These are phyloP conservation scores for Podaxis pistillaris DNA, from an alignment of 768 basidiomycete genomes.

Conservation along the genomic window DNA sequence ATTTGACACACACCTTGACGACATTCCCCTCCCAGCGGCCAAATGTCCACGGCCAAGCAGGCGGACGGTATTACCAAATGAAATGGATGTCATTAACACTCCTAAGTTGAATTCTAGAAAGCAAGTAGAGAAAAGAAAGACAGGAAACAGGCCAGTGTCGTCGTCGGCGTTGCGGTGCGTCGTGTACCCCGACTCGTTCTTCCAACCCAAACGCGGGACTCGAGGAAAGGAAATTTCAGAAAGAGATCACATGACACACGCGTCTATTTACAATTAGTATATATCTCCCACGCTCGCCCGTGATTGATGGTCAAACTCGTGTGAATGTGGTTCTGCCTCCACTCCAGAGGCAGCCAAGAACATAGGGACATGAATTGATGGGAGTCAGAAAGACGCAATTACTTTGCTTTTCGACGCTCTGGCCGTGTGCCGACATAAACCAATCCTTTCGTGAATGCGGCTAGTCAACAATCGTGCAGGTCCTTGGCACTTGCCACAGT, in stretches of 20 bases:
- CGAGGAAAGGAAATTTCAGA: constrained; percentile 1
- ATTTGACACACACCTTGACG: neutral
- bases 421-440: neutral
- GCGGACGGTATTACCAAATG: neutral
- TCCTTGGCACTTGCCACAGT: neutral
- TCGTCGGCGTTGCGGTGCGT: neutral
- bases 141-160: neutral
- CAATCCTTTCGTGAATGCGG: neutral
- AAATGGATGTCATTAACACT: constrained; percentile 3
- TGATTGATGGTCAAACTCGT: neutral
- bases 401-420: neutral
- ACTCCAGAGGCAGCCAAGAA: neutral
- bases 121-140: neutral
- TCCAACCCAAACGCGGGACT: neutral
- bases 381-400: neutral
- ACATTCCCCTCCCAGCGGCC: neutral
- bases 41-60: constrained; percentile 2
- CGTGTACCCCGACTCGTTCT: neutral
- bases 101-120: neutral
- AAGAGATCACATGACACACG: neutral
- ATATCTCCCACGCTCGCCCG: neutral
- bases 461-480: neutral
- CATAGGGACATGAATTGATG: neutral
- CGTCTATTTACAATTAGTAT: neutral
- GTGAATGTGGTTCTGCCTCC: neutral